Base-by-base conservation (phyloP, 352 stramenopile species). In the Pythium dissimile region DNA sequence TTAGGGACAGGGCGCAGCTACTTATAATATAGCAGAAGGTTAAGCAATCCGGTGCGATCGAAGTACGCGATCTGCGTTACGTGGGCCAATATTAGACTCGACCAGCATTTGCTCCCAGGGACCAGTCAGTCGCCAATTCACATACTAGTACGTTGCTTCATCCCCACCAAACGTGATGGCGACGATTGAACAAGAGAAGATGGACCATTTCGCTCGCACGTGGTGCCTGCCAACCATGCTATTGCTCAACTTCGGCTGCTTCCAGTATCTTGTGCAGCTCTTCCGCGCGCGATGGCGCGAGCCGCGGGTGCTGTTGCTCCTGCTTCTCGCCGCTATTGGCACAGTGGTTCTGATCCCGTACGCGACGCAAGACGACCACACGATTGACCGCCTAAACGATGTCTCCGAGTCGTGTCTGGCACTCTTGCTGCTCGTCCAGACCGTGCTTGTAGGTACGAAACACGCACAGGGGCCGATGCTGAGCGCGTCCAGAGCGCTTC, bases 321-420 rank as follows among this genome's bases (percentile, higher is more conserved):
- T 72, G n/a, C 7, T 20, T 0, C 42, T 52, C 10, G 47, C 52
- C 1, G 39, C 62, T 15, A 8, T 63, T 23, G 49, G 60, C 24
- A 69, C 70, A 37, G 51, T 54, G 5, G 31, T 26, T 9, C 42
- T 71, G 38, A 49, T 21, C 23, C 67, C 18, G 37, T 73, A 16
- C 30, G 46, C 48, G 20, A 69, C 35, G 37, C 71, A 45, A 50
- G 63, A 72, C 10, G 31, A 66, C 13, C 23, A 23, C 2, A 63
- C 64, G 6, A 54, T 68, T 5, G 15, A 48, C 30, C 39, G 39
- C 30, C 20, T 64, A 15, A 53, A 52, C 46, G 55, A 63, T 18
- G 38, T 63, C n/a, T 63, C 55, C 16, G 55, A 63, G 46, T 57
- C 38, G 10, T 63, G 55, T 32, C 28, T 44, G 21, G 55, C 35